These are phyloP conservation scores for Camellia lanceoleosa DNA, from an alignment of 148 eudicot genomes.

Conservation along the genomic window DNA sequence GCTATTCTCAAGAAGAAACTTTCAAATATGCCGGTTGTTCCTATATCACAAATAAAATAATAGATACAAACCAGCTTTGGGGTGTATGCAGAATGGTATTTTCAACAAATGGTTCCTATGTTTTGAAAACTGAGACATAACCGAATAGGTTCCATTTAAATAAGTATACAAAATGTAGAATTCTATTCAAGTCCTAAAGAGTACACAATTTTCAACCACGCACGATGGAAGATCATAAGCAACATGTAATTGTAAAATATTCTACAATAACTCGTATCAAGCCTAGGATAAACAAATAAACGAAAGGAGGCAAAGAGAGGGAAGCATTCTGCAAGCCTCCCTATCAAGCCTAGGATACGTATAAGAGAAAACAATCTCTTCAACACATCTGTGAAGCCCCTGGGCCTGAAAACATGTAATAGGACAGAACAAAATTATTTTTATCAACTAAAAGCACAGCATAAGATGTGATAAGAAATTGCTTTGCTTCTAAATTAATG, in stretches of 20 bases:
- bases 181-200: neutral
- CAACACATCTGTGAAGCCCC: slow-evolving; percentile 68
- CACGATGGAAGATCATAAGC: neutral
- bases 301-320: neutral
- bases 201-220: neutral
- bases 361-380: slow-evolving; percentile 76
- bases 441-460: too few species aligned
- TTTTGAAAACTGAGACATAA: slow-evolving; percentile 69
- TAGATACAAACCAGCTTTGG: slow-evolving; percentile 77
- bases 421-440: neutral
- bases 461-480: too few species aligned
- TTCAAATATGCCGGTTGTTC: neutral
- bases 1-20: neutral
- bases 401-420: slow-evolving; percentile 42
- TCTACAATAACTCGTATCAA: too few species aligned
- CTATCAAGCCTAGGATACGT: slow-evolving; percentile 93
- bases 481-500: too few species aligned
- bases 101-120: slow-evolving; percentile 94
- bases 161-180: neutral
- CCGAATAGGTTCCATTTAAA: slow-evolving; percentile 11
- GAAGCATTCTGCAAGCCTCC: slow-evolving; percentile 50
- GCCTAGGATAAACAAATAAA: too few species aligned
- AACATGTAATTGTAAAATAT: too few species aligned
- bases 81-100: slow-evolving; percentile 92
- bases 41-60: neutral